A percentile compares a stretch with the other conserved stretches of the same genome.
Evolutionary conservation across 2,329 filamentous ascomycete species (phyloP).

Genomic region (Alternaria sp.): DNA sequence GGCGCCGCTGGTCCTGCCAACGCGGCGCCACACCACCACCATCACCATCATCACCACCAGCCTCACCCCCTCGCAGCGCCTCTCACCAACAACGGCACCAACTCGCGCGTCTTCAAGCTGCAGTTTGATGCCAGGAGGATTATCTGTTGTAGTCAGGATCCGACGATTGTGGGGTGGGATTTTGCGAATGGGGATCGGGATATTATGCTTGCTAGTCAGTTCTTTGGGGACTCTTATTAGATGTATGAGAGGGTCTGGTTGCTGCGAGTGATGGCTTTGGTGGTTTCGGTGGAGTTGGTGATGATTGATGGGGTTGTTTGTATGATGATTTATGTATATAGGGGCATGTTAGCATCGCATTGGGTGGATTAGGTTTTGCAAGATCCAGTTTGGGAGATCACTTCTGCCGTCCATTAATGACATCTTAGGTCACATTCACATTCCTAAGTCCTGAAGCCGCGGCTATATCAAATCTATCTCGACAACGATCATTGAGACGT

Average conservation of each 20-base stretch:
- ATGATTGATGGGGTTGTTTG: background rate
- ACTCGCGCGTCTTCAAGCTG: conserved; percentile 85
- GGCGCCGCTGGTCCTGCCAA: conserved; percentile 20
- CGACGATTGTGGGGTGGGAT: conserved; percentile 95
- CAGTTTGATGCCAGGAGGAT: conserved; percentile 95
- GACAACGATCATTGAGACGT: too few relatives aligned
- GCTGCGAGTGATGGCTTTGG: too few relatives aligned
- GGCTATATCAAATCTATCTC: too few relatives aligned
- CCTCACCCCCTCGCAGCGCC: conserved; percentile 33
- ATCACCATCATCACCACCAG: conserved; percentile 42
- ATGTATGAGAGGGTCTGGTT: background rate
- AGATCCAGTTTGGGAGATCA: too few relatives aligned
- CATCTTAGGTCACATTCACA: too few relatives aligned
- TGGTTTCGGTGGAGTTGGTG: too few relatives aligned
- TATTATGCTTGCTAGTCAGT: conserved; percentile 76
- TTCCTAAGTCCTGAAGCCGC: too few relatives aligned
- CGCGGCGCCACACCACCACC: conserved; percentile 25
- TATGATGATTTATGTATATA: background rate
- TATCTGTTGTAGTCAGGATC: conserved; percentile 91
- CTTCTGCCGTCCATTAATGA: too few relatives aligned
- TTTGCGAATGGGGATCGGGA: conserved; percentile 88
- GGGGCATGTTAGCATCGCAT: background rate
- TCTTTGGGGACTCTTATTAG: conserved; percentile 66
- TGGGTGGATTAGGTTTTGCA: too few relatives aligned
- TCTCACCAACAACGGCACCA: conserved; percentile 45